These are phyloP conservation scores for Elsinoe ampelina DNA, from an alignment of 2,329 filamentous ascomycete genomes.

Conservation along the genomic window DNA sequence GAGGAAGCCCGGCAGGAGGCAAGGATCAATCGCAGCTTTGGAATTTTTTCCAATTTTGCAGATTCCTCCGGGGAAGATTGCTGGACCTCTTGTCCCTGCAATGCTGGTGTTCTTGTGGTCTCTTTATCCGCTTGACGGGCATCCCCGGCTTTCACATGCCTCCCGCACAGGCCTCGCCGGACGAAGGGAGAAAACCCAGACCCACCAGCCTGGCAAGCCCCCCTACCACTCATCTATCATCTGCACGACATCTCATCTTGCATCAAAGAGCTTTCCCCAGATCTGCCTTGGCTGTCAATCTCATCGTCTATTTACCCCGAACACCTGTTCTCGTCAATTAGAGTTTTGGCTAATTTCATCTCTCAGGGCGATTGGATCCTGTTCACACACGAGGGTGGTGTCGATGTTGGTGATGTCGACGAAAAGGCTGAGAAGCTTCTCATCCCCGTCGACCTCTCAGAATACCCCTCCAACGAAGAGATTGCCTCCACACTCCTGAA, in stretches of 20 bases:
- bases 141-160: constrained; percentile 16
- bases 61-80: constrained; percentile 13
- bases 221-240: constrained; percentile 11
- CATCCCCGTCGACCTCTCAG: constrained; percentile 85
- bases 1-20: constrained; percentile 8
- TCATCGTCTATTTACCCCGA: constrained; percentile 6
- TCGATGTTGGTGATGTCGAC: constrained; percentile 98
- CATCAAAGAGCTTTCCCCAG: constrained; percentile 4
- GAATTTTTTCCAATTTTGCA: constrained; percentile 8
- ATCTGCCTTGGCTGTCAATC: constrained; percentile 9
- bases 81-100: neutral
- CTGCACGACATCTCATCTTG: constrained; percentile 12
- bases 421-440: constrained; percentile 98
- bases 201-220: constrained; percentile 15
- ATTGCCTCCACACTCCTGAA: constrained; percentile 77
- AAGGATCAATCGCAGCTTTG: constrained; percentile 3
- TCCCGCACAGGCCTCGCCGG: constrained; percentile 12
- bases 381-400: constrained; percentile 98
- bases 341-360: constrained; percentile 11
- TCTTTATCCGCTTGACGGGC: neutral
- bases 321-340: constrained; percentile 4
- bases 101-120: neutral
- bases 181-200: constrained; percentile 17
- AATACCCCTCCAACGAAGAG: constrained; percentile 94
- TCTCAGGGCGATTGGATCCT: constrained; percentile 95